Percentiles rank a stretch among this genome's conserved stretches.
Conservation (phyloP, 169 alveolate species). For the Cryptosporidium muris region DNA sequence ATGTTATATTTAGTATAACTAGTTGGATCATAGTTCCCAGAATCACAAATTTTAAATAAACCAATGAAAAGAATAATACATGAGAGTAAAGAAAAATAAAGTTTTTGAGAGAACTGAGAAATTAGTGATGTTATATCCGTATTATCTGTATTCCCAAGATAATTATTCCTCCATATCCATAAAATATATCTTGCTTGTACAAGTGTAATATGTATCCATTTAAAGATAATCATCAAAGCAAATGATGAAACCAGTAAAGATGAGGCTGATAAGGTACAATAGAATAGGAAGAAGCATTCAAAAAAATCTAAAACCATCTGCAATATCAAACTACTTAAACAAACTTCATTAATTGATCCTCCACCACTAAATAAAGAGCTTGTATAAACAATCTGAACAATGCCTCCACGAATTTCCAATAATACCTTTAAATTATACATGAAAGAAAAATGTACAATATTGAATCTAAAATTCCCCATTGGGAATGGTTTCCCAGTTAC, state of each 20-base stretch:
- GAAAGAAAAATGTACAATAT: constrained; percentile 41
- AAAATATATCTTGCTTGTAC: constrained; percentile 27
- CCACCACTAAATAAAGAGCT: constrained; percentile 7
- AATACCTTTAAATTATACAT: constrained; percentile 60
- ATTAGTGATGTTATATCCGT: constrained; percentile 8
- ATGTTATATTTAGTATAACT: background rate
- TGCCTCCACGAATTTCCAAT: constrained; percentile 69
- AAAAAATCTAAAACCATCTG: constrained; percentile 27
- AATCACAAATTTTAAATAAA: constrained; percentile 14
- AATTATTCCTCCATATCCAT: constrained; percentile 53
- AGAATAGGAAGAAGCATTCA: constrained; percentile 36
- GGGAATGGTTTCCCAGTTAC: constrained; percentile 45
- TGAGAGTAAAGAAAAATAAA: constrained; percentile 38
- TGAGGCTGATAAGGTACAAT: constrained; percentile 29
- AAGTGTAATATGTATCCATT: constrained; percentile 56
- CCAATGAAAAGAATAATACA: background rate
- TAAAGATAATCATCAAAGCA: constrained; percentile 33
- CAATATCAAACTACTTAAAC: constrained; percentile 15
- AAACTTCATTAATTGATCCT: constrained; percentile 1
- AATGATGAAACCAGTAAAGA: constrained; percentile 58
- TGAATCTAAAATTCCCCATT: constrained; percentile 19
- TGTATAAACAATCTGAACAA: constrained; percentile 36
- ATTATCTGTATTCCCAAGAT: constrained; percentile 5
- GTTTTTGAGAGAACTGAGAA: constrained; percentile 35
- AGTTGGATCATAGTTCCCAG: background rate